These are phyloP conservation scores for Holtermanniella nyarrowii DNA, from an alignment of 768 basidiomycete genomes.

Conservation along the genomic window DNA sequence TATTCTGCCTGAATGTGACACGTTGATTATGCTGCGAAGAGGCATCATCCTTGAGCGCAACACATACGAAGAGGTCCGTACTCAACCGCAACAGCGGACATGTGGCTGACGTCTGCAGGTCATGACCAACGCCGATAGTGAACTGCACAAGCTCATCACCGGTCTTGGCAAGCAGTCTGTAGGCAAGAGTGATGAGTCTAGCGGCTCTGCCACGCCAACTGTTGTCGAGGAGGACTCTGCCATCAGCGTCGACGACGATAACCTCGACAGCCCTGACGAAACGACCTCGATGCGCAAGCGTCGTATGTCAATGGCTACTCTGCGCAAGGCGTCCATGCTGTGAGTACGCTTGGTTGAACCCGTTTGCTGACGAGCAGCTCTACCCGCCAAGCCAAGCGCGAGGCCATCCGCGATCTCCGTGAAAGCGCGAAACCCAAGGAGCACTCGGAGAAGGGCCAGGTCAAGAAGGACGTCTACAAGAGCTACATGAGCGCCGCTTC, in stretches of 20 bases:
- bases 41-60: slow-evolving; percentile 74
- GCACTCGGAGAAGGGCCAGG: slow-evolving; percentile 64
- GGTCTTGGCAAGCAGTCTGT: slow-evolving; percentile 39
- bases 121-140: slow-evolving; percentile 53
- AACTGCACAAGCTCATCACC: slow-evolving; percentile 59
- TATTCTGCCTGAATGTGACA: slow-evolving; percentile 68
- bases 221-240: slow-evolving; percentile 26
- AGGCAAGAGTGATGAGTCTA: slow-evolving; percentile 19
- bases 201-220: slow-evolving; percentile 28
- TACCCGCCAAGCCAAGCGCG: slow-evolving; percentile 35
- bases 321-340: slow-evolving; percentile 37
- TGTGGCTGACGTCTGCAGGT: slow-evolving; percentile 11
- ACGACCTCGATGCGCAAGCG: slow-evolving; percentile 28
- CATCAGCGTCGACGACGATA: slow-evolving; percentile 18
- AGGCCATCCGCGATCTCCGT: slow-evolving; percentile 38
- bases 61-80: slow-evolving; percentile 52
- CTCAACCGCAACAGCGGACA: too few species aligned
- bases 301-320: slow-evolving; percentile 25
- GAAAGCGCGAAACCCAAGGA: slow-evolving; percentile 45
- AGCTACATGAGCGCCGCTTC: slow-evolving; percentile 74
- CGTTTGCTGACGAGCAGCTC: slow-evolving; percentile 5
- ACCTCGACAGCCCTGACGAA: slow-evolving; percentile 24
- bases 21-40: slow-evolving; percentile 61
- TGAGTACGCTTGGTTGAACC: background rate
- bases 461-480: slow-evolving; percentile 64